Base-by-base conservation (phyloP, 139 green algal genomes). In the Coelastrella sp. region DNA sequence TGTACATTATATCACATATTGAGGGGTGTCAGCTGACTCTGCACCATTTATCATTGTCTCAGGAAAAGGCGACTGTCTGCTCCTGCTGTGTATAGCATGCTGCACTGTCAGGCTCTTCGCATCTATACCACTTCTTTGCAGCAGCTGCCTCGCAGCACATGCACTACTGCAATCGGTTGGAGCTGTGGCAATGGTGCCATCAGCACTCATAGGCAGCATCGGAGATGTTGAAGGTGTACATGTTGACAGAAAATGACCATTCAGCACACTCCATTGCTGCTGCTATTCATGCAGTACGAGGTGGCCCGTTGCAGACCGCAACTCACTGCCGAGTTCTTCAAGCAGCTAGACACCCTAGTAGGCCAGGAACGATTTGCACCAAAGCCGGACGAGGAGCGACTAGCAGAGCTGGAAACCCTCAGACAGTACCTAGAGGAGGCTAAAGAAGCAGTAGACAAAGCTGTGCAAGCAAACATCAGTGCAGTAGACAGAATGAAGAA, bases 381-480 rank as follows among this genome's bases (percentile, higher is more conserved):
- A 11, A 74, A 78, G 57, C 65, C 90, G 8, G 85, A 90, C 20
- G 73, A 90, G 91, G 96, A 97, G 8, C 82, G 87, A 8, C 89
- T 99, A 25, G 96, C 92, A 10, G 97, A 99, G 95, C 93, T 99
- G 59, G 95, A 99, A 25, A 85, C 87, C n/a, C 93, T 99, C 49
- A 91, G 95, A n/a, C 87, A 97, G 15, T 97, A 97, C 59, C 89
- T 98, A 4, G 92, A 95, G 87, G 92, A 96, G 57, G 95, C 90
- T 3, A 24, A 93, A 0, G 94, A 93, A 19, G 94, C 94, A 6
- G 86, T 99, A 35, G 97, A 99, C 91, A 91, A 93, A 70, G 90
- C 92, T n/a, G 94, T 94, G 3, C 56, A 58, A 11, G 81, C 92
- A 0, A 91, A 91, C 59, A 90, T 92, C 8, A 88, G 87, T 57